Evolutionary conservation across 176 grass and related monocot species (phyloP).

Genomic region (Dendrocalamus sinicus): DNA sequence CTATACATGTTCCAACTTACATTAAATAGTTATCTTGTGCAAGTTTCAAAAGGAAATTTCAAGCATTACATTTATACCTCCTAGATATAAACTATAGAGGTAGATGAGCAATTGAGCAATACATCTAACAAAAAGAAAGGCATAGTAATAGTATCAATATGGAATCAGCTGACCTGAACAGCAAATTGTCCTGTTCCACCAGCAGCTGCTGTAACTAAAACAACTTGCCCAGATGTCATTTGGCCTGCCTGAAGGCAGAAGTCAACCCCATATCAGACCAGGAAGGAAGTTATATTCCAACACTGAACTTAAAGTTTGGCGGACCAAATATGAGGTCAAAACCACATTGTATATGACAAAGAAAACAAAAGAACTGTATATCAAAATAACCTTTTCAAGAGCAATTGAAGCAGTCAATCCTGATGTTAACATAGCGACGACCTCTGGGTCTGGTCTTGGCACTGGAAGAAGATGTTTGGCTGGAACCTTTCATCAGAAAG

Average conservation of each 20-base stretch:
- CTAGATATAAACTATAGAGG: slow-evolving; percentile 15
- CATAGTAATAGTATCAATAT: slow-evolving; percentile 29
- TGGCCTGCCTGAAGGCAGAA: slow-evolving; percentile 71
- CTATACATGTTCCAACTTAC: slow-evolving; percentile 12
- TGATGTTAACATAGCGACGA: slow-evolving; percentile 97
- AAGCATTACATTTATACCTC: slow-evolving; percentile 9
- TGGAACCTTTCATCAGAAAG: slow-evolving; percentile 71
- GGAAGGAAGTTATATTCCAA: slow-evolving; percentile 26
- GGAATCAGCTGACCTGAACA: slow-evolving; percentile 73
- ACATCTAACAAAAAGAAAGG: slow-evolving; percentile 33
- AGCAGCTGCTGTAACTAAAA: slow-evolving; percentile 93
- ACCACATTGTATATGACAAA: background rate
- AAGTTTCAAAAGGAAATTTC: slow-evolving; percentile 15
- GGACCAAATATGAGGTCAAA: slow-evolving; percentile 38
- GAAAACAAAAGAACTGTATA: slow-evolving; percentile 23
- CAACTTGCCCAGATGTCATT: slow-evolving; percentile 80
- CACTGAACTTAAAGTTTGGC: slow-evolving; percentile 13
- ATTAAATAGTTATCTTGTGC: slow-evolving; percentile 30
- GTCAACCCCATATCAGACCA: slow-evolving; percentile 30
- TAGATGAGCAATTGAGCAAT: slow-evolving; percentile 18
- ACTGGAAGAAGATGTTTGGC: slow-evolving; percentile 96
- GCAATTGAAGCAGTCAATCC: slow-evolving; percentile 98
- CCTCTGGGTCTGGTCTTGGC: slow-evolving; percentile 89
- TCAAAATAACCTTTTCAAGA: slow-evolving; percentile 82
- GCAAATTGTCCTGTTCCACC: slow-evolving; percentile 98